These are phyloP conservation scores for Hypoxylon sp. DNA, from an alignment of 2,329 filamentous ascomycete species.

Conservation along the genomic window DNA sequence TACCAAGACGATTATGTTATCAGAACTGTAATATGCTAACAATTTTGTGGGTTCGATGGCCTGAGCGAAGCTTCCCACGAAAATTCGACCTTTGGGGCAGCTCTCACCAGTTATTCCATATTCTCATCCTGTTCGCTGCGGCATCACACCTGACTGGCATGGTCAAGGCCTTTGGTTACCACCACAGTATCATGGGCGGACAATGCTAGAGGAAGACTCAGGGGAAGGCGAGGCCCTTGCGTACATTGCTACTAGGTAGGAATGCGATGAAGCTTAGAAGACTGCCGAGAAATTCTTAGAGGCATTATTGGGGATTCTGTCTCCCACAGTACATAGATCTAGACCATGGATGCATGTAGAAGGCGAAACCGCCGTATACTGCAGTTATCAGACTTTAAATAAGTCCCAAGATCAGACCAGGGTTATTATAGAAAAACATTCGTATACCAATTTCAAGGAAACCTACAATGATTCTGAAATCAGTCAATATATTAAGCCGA, in stretches of 20 bases:
- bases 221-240: not conserved
- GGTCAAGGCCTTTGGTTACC: slow-evolving; percentile 86
- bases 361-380: not conserved
- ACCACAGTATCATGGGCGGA: slow-evolving; percentile 72
- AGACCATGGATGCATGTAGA: not conserved
- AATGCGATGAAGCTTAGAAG: not conserved
- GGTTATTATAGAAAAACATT: not conserved
- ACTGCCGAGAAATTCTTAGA: too few species aligned
- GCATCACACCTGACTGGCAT: slow-evolving; percentile 84
- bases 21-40: slow-evolving; percentile 37
- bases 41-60: slow-evolving; percentile 73
- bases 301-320: not conserved
- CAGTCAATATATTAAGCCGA: not conserved
- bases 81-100: slow-evolving; percentile 91
- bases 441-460: not conserved
- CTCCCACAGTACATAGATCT: not conserved
- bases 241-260: not conserved
- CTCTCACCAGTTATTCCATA: slow-evolving; percentile 96
- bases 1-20: not conserved
- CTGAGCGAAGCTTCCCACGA: slow-evolving; percentile 83
- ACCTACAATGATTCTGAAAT: not conserved
- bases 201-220: slow-evolving; percentile 56
- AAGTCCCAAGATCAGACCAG: not conserved
- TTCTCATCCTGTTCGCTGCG: slow-evolving; percentile 87
- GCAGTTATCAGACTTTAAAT: not conserved